Conservation (phyloP, 306 rosid genomes). For the Ochetophila trinervis region DNA sequence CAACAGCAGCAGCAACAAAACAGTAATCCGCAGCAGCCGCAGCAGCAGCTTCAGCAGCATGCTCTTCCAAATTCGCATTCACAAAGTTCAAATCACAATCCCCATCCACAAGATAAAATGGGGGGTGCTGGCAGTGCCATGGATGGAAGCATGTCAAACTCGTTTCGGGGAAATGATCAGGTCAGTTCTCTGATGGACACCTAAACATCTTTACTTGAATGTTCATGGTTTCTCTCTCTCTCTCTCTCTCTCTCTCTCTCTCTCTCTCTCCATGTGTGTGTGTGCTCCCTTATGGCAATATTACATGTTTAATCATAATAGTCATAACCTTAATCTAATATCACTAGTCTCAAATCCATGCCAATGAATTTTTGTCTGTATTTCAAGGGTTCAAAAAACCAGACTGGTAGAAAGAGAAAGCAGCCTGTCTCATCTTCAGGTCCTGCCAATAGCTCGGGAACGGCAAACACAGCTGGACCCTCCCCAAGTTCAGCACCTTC, state of each 20-base stretch:
- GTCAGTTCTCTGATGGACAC: conserved; percentile 48
- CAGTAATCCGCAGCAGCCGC: conserved; percentile 56
- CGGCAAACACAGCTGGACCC: conserved; percentile 94
- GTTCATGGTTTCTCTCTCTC: conserved; percentile 1
- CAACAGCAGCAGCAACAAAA: conserved; percentile 61
- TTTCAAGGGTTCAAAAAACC: conserved; percentile 85
- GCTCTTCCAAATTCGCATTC: conserved; percentile 83
- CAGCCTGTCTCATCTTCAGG: conserved; percentile 97
- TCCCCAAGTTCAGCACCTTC: conserved; percentile 99
- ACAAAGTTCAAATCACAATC: conserved; percentile 67
- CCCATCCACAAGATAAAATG: conserved; percentile 90
- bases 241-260: background rate
- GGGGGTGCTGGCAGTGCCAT: conserved; percentile 76
- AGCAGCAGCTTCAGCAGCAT: conserved; percentile 72
- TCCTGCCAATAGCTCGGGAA: conserved; percentile 98
- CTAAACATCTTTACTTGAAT: background rate
- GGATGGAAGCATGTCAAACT: conserved; percentile 91
- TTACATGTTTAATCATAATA: too few relatives aligned
- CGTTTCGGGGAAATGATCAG: conserved; percentile 98
- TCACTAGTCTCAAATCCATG: too few relatives aligned
- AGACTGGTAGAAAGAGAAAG: conserved; percentile 95
- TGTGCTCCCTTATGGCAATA: too few relatives aligned
- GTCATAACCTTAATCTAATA: too few relatives aligned
- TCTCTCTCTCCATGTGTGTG: background rate
- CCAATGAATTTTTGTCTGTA: conserved; percentile 22